Evolutionary conservation across 208 protist species (phyloP).

Genomic region (Tritrichomonas foetus): DNA sequence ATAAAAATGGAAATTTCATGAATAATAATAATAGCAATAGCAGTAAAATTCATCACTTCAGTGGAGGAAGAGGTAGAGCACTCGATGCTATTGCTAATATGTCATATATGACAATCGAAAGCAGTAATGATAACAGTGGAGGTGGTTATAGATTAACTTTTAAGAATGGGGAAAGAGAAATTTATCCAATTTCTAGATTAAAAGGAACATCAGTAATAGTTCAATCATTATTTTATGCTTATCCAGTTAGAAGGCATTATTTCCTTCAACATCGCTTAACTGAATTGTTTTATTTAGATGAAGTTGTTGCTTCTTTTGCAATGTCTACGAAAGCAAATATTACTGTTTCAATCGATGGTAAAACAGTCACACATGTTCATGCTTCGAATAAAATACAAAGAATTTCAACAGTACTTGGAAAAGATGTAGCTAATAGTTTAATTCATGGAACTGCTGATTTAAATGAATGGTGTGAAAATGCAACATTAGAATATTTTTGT

Average conservation of each 20-base stretch:
- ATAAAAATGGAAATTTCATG: too few relatives aligned
- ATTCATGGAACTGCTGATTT: neutral
- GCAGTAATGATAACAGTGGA: neutral
- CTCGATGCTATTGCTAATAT: neutral
- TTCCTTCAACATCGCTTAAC: neutral
- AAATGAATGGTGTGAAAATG: neutral
- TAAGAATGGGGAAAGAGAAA: neutral
- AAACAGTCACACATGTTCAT: neutral
- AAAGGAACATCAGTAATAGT: neutral
- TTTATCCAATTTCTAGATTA: neutral
- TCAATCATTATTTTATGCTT: neutral
- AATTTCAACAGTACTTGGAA: neutral
- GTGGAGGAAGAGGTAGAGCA: neutral
- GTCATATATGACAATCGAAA: slow-evolving; percentile 36
- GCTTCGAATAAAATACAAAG: neutral
- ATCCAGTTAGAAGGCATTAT: neutral
- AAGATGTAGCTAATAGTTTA: neutral
- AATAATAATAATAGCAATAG: too few relatives aligned
- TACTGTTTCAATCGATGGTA: neutral
- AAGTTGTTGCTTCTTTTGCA: neutral
- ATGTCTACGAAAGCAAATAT: neutral
- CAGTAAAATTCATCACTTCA: neutral
- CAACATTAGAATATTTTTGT: neutral
- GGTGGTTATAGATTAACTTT: neutral
- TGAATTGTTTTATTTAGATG: neutral